Conservation (phyloP, 192 early-diverging fungal species). For the Spizellomyces sp. region DNA sequence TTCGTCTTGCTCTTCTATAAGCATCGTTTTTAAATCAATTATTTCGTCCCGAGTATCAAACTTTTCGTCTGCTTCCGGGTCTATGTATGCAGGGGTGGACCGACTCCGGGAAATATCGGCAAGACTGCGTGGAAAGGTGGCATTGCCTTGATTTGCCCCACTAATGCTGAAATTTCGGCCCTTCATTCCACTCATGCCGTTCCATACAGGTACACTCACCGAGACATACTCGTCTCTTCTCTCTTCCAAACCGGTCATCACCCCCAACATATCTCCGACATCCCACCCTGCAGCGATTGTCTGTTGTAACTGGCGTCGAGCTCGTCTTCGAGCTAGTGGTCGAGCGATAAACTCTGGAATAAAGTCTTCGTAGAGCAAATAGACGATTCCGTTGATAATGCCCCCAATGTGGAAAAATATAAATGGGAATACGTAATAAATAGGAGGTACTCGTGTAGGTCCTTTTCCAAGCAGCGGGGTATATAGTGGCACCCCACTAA, state of each 20-base stretch:
- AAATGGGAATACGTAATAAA: not conserved
- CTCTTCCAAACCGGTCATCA: not conserved
- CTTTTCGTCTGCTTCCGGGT: no score
- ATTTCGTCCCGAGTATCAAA: no score
- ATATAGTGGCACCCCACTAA: slow-evolving; percentile 11
- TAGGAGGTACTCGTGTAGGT: not conserved
- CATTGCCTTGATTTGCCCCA: no score
- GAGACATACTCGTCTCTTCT: not conserved
- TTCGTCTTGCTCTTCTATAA: no score
- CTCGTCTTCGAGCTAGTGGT: slow-evolving; percentile 6
- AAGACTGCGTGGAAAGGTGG: no score
- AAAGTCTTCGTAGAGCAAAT: slow-evolving; percentile 6
- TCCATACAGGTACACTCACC: not conserved
- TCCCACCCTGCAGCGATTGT: slow-evolving; percentile 7
- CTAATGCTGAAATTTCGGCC: no score
- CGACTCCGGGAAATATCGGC: no score
- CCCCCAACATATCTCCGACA: slow-evolving; percentile 3
- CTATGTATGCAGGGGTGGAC: no score
- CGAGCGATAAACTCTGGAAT: not conserved
- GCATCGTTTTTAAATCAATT: no score
- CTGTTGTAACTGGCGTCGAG: not conserved
- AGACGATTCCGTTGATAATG: slow-evolving; percentile 6
- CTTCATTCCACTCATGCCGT: not conserved
- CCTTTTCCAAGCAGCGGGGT: not conserved
- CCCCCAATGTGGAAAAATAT: slow-evolving; percentile 12